These are phyloP conservation scores for Phytophthora hybrid DNA, from an alignment of 352 stramenopile species.

Conservation along the genomic window DNA sequence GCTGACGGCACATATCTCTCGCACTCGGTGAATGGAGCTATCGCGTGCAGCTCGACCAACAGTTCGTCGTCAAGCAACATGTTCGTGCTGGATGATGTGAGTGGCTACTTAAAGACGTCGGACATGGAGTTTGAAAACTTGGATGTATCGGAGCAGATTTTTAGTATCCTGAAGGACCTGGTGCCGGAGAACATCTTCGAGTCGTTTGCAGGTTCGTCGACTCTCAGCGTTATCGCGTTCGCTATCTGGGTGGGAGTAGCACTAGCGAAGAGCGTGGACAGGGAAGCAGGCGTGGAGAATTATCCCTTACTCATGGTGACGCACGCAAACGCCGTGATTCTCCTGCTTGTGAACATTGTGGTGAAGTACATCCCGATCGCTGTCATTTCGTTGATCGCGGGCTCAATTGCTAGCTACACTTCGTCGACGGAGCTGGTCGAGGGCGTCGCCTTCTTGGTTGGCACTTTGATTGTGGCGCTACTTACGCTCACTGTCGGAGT, in stretches of 20 bases:
- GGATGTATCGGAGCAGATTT: constrained; percentile 75
- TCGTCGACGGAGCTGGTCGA: constrained; percentile 51
- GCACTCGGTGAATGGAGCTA: constrained; percentile 36
- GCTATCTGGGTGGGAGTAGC: constrained; percentile 73
- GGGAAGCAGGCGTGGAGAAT: constrained; percentile 57
- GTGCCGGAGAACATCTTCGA: constrained; percentile 80
- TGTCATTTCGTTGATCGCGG: constrained; percentile 78
- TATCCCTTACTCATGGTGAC: constrained; percentile 73
- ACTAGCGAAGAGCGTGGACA: constrained; percentile 67
- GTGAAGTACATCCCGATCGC: constrained; percentile 72
- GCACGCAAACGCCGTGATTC: constrained; percentile 73
- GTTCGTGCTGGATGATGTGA: constrained; percentile 69
- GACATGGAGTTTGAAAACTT: constrained; percentile 52
- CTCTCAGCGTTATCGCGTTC: constrained; percentile 82
- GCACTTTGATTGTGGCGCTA: constrained; percentile 56
- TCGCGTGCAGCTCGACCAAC: constrained; percentile 56
- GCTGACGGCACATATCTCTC: constrained; percentile 54
- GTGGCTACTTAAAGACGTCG: constrained; percentile 49
- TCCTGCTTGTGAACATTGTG: constrained; percentile 79
- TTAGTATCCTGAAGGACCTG: constrained; percentile 68
- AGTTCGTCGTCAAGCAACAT: constrained; percentile 35
- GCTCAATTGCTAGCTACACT: constrained; percentile 64
- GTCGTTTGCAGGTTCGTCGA: constrained; percentile 62
- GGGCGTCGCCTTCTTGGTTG: constrained; percentile 61
- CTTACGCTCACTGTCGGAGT: constrained; percentile 60